Percentiles rank a stretch among this genome's conserved stretches.
phyloP scores from a whole-genome alignment of 352 stramenopile species.

The Phytophthora litchii region DNA sequence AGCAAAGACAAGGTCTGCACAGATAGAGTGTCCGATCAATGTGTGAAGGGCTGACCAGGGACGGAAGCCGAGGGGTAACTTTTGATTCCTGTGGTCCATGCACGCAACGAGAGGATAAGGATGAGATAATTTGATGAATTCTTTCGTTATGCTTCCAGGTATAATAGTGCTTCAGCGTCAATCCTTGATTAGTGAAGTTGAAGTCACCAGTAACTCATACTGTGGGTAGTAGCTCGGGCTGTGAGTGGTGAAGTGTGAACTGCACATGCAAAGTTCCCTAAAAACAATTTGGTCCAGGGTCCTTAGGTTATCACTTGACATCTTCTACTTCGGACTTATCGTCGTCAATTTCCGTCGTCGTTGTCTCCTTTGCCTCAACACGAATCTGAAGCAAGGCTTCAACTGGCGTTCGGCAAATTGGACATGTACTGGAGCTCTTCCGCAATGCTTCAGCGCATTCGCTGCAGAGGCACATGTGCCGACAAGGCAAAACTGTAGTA shows the following conservation, averaged over 20 bases:
- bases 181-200: too few species aligned
- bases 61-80: slow-evolving; percentile 45
- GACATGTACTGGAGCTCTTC: slow-evolving; percentile 75
- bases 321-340: slow-evolving; percentile 29
- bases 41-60: slow-evolving; percentile 15
- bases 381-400: slow-evolving; percentile 84
- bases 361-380: slow-evolving; percentile 53
- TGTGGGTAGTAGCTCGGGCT: too few species aligned
- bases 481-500: slow-evolving; percentile 84
- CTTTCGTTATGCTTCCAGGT: slow-evolving; percentile 29
- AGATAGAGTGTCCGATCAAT: slow-evolving; percentile 38
- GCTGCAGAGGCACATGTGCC: slow-evolving; percentile 87
- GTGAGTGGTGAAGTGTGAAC: too few species aligned
- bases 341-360: slow-evolving; percentile 22
- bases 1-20: slow-evolving; percentile 21
- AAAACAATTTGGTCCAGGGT: neutral
- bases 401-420: slow-evolving; percentile 80
- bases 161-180: neutral
- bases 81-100: slow-evolving; percentile 22
- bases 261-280: too few species aligned
- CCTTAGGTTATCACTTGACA: slow-evolving; percentile 6
- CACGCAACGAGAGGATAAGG: slow-evolving; percentile 26
- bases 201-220: too few species aligned
- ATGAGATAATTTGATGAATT: slow-evolving; percentile 46
- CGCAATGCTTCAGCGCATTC: slow-evolving; percentile 81